Conservation (phyloP, 306 rosid genomes). For the apple (Malus domestica) region ASM211411v1 NC_041803.1:7285501-7286000, state of each 20-base stretch:
- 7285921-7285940: not conserved
- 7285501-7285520: slow-evolving; percentile 1
- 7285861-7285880: slow-evolving; percentile 12
- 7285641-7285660: not conserved
- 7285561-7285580: slow-evolving; percentile 94
- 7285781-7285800: slow-evolving; percentile 99
- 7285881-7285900: not conserved
- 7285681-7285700: slow-evolving; percentile 1
- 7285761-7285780: slow-evolving; percentile 2
- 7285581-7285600: slow-evolving; percentile 97
- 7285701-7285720: slow-evolving; percentile 2
- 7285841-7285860: slow-evolving; percentile 81
- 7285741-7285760: slow-evolving; percentile 3
- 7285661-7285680: not conserved
- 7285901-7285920: not conserved
- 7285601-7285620: slow-evolving; percentile 94
- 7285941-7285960: not conserved
- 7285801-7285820: slow-evolving; percentile 98
- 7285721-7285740: not conserved
- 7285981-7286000: not conserved
- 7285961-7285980: not conserved
- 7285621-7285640: slow-evolving; percentile 55
- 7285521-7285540: slow-evolving; percentile 4
- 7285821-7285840: slow-evolving; percentile 82
- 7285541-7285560: slow-evolving; percentile 77